Evolutionary conservation across 2,329 filamentous ascomycete species (phyloP).

Genomic region (Sclerotinia sclerotiorum): DNA sequence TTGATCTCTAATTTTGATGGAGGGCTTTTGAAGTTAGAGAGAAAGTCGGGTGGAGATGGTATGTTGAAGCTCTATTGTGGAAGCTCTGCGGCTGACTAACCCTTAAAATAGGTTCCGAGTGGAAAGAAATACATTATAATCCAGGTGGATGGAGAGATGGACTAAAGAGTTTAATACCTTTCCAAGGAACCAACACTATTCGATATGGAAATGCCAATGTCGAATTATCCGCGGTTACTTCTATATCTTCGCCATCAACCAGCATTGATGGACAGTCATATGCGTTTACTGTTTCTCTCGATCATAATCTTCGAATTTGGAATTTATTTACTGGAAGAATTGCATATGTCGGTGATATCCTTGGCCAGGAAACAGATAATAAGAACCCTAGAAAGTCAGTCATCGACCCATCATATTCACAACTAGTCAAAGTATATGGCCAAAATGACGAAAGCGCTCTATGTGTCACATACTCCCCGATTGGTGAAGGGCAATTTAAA

Average conservation of each 20-base stretch:
- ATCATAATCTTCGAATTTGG: slow-evolving; percentile 89
- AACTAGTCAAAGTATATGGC: slow-evolving; percentile 72
- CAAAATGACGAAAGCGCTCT: slow-evolving; percentile 52
- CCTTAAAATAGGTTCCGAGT: slow-evolving; percentile 44
- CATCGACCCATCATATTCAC: slow-evolving; percentile 75
- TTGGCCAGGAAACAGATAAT: slow-evolving; percentile 64
- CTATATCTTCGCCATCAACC: slow-evolving; percentile 54
- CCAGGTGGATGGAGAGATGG: slow-evolving; percentile 71
- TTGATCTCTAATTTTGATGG: slow-evolving; percentile 81
- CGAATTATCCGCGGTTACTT: slow-evolving; percentile 66
- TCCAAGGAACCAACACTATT: slow-evolving; percentile 63
- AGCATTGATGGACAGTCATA: slow-evolving; percentile 52
- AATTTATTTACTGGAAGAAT: slow-evolving; percentile 79
- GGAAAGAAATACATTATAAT: slow-evolving; percentile 73
- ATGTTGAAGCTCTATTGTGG: slow-evolving; percentile 27
- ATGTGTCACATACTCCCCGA: slow-evolving; percentile 82
- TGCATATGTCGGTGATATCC: slow-evolving; percentile 72
- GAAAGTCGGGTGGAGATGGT: slow-evolving; percentile 54
- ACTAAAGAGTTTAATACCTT: slow-evolving; percentile 64
- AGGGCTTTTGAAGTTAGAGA: slow-evolving; percentile 68
- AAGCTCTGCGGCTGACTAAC: slow-evolving; percentile 23
- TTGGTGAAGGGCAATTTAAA: slow-evolving; percentile 87
- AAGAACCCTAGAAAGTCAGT: slow-evolving; percentile 72
- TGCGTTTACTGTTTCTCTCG: slow-evolving; percentile 79
- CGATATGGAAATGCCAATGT: slow-evolving; percentile 63